Evolutionary conservation across 441 rosid genomes (phyloP).

Genomic region (Manihot esculenta): DNA sequence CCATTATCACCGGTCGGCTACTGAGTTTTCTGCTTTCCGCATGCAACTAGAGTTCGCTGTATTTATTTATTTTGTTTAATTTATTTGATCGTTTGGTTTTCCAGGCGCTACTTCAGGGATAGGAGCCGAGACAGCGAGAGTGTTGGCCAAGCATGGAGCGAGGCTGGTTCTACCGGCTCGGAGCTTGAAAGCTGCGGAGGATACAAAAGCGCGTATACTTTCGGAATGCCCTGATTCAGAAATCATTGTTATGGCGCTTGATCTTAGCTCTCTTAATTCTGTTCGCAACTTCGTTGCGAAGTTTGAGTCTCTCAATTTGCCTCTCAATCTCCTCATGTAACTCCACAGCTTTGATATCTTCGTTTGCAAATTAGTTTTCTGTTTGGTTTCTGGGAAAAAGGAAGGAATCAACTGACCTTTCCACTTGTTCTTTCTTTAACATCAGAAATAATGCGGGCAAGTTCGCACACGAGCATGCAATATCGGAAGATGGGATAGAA

Average conservation of each 20-base stretch:
- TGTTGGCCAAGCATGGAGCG: constrained; percentile 70
- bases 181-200: constrained; percentile 80
- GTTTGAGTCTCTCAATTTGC: constrained; percentile 64
- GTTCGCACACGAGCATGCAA: constrained; percentile 72
- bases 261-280: constrained; percentile 80
- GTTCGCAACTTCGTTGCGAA: constrained; percentile 64
- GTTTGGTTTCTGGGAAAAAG: constrained; percentile 28
- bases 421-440: background rate
- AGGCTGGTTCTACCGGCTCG: constrained; percentile 79
- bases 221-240: constrained; percentile 67
- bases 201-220: constrained; percentile 58
- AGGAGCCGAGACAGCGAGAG: constrained; percentile 95
- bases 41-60: too few species aligned
- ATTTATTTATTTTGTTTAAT: background rate
- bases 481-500: constrained; percentile 90
- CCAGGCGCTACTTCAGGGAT: constrained; percentile 98
- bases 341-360: background rate
- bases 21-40: background rate
- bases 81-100: background rate
- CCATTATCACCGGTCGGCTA: constrained; percentile 76
- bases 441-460: constrained; percentile 90
- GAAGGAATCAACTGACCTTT: background rate
- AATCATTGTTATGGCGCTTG: constrained; percentile 74
- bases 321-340: constrained; percentile 91
- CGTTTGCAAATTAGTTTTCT: background rate